Conservation (phyloP, 106 monocot species). For the Apostasia ramifera region DNA sequence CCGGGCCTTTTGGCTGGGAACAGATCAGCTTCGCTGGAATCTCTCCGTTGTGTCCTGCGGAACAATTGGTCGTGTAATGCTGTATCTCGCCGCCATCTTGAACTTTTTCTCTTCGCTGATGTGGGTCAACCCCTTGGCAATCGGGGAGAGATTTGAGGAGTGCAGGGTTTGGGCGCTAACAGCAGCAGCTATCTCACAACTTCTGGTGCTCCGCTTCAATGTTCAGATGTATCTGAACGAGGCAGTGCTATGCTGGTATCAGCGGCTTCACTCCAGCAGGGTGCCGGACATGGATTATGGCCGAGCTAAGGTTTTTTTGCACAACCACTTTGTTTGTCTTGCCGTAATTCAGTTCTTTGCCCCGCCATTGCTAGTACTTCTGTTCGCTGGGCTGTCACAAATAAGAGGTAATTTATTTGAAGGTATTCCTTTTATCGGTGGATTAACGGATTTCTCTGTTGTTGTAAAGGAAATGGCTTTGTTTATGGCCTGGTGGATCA, state of each 20-base stretch:
- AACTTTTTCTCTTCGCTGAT: slow-evolving; percentile 29
- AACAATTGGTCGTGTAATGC: slow-evolving; percentile 13
- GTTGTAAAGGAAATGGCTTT: slow-evolving; percentile 59
- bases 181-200: slow-evolving; percentile 28
- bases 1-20: slow-evolving; percentile 76
- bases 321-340: slow-evolving; percentile 65
- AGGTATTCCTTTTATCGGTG: slow-evolving; percentile 9
- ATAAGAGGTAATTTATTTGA: slow-evolving; percentile 47
- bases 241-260: slow-evolving; percentile 87
- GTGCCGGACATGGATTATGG: slow-evolving; percentile 66
- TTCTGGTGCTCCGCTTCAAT: slow-evolving; percentile 45
- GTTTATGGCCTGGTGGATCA: slow-evolving; percentile 86
- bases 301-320: slow-evolving; percentile 84
- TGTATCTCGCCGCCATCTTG: slow-evolving; percentile 26
- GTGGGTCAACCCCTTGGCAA: slow-evolving; percentile 22
- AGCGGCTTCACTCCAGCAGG: slow-evolving; percentile 58
- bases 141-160: neutral
- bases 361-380: slow-evolving; percentile 45
- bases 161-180: slow-evolving; percentile 26
- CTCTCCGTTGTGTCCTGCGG: slow-evolving; percentile 57
- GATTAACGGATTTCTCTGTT: slow-evolving; percentile 28
- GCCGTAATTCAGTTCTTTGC: slow-evolving; percentile 70
- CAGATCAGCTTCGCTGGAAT: slow-evolving; percentile 75
- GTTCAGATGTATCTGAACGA: slow-evolving; percentile 89
- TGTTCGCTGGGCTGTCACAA: slow-evolving; percentile 55